Conservation (phyloP, 2,329 filamentous ascomycete species). For the Endocalyx cinctus region DNA sequence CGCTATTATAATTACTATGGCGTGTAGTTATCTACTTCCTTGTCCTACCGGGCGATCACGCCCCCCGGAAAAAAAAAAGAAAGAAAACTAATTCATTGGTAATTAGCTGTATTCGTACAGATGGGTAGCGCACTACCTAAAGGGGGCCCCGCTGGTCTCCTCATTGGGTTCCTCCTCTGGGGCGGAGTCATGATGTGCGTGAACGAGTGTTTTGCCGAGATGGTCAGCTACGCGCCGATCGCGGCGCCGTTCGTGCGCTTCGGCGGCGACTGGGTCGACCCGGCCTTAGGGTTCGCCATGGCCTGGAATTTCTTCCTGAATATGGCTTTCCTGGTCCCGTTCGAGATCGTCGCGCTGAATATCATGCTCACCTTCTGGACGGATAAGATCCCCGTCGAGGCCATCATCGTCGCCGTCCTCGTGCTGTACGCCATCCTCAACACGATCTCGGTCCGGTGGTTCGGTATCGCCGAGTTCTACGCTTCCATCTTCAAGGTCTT, state of each 20-base stretch:
- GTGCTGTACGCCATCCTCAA: conserved; percentile 34
- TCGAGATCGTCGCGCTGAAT: conserved; percentile 36
- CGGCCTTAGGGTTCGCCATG: conserved; percentile 40
- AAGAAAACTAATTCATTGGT: neutral
- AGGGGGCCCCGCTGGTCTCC: conserved; percentile 28
- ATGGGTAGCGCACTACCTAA: conserved; percentile 30
- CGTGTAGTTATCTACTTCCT: no score
- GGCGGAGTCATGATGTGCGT: conserved; percentile 21
- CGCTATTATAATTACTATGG: no score
- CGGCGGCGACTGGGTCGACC: conserved; percentile 39
- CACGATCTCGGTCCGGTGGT: conserved; percentile 35
- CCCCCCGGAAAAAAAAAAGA: no score
- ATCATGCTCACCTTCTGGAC: conserved; percentile 44
- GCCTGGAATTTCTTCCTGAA: conserved; percentile 49
- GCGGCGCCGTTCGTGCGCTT: conserved; percentile 25
- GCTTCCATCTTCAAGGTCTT: conserved; percentile 37
- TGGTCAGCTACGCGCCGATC: conserved; percentile 45
- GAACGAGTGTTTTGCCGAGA: conserved; percentile 36
- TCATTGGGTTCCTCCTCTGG: conserved; percentile 25
- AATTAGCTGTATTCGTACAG: conserved; percentile 15
- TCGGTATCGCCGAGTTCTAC: conserved; percentile 42
- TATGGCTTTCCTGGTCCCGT: conserved; percentile 45
- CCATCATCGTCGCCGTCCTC: conserved; percentile 33
- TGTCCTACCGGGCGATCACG: no score
- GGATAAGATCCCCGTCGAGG: conserved; percentile 38